Evolutionary conservation across 2,329 filamentous ascomycete genomes (phyloP), one percentile per base, ranked within the genome.

Genomic region (Harringtonia aguacate): DNA sequence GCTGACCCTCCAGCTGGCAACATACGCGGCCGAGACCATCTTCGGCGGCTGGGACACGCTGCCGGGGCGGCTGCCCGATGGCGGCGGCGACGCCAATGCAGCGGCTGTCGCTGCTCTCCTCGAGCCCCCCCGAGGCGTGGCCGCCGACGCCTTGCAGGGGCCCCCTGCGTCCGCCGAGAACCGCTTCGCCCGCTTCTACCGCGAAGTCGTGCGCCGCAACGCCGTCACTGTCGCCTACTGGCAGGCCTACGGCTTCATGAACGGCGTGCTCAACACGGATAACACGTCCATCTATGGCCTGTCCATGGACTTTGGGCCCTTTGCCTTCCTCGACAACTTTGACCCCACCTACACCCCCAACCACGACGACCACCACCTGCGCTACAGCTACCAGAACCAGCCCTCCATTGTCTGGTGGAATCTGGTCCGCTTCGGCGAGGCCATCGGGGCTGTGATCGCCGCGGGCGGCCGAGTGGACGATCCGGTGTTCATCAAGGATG

Each of bases 241-340:
- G 90, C 94, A 98, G 66, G 88, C 87, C 0, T 97, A 97, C 57
- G 92, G 87, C n/a, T 98, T 98, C 66, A 97, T 94, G 74, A 98
- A 98, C 56, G 92, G 92, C 37, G 92, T 98, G 4, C 70, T 98
- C 46, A 98, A 98, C 63, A 97, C 92, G 0, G 92, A 98, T 59
- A 98, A 98, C 61, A 98, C 92, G 0, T 95, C 88, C 0, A 75
- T 98, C 41, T 81, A 81, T 44, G 92, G 92, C 1, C 67, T 98
- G 0, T 90, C 84, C 7, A 83, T 98, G 50, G 92, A 98, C 63
- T 98, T 89, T 58, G 92, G 92, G 0, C 92, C 92, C 0, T 98
- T 98, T 56, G 92, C 92, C 6, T 98, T 98, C 62, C 83, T 98
- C 69, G 92, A 98, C 61, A 88, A 89, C 57, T 98, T 97, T 56